Evolutionary conservation across 768 basidiomycete species (phyloP), one percentile per base, ranked within the genome.

Genomic region (Hemileccinum rubropunctum): DNA sequence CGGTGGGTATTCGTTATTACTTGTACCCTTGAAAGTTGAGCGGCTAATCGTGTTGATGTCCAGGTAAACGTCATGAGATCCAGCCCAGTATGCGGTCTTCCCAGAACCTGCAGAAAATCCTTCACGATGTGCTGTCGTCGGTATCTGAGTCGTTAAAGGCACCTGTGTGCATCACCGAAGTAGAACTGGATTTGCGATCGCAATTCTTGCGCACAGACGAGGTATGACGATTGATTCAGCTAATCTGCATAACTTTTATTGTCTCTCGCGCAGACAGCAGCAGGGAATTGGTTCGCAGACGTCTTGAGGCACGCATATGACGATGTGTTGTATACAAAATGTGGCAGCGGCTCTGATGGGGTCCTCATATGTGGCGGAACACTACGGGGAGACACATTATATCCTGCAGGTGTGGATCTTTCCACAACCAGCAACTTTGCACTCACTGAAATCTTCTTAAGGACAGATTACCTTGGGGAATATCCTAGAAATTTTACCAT

Each of bases 401-500:
- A 95, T 68, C 86, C 89, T 0, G 83, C 91, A 54, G 92, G 90
- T 86, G 58, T 39, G 66, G 34, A 11, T 23, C 20, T 30, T 46
- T 34, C 20, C 42, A 17, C 9, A 26, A 20, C 15, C 28, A 17
- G 18, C 17, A 3, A 39, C 12, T 18, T 36, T 42, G 6, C 11
- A 2, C 30, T 11, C 35, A 46, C 53, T 52, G 13, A 58, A 20
- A 36, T 43, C 21, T 1, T 14, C 2, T 42, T 12, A 87, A 88
- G 64, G 93, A 0, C 64, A 77, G 27, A 72, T 97, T 45, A 93
- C 85, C 4, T 73, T 97, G 1, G 91, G 93, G 0, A 86, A 97
- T 62, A 86, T 95, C 47, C 61, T 94, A 34, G 93, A 94, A 62
- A 92, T 95, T 17, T 68, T 95, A 26, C 93, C 93, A 0, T 95